These are phyloP conservation scores for Sarcodon aspratus DNA, from an alignment of 768 basidiomycete species.

Conservation along the genomic window DNA sequence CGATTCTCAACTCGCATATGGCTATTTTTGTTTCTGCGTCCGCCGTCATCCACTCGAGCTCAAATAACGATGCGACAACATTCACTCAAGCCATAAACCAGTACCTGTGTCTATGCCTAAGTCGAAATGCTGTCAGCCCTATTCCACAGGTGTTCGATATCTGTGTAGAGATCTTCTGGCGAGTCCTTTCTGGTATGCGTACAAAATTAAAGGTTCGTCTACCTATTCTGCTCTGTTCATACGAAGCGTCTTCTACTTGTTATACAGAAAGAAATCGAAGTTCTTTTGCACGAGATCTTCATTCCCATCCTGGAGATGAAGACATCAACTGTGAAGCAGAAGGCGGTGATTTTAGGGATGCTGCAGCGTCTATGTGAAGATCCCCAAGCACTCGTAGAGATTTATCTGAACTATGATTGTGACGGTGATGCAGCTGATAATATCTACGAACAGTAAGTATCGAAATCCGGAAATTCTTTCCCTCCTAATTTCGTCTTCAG, in stretches of 20 bases:
- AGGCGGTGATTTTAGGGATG: conserved; percentile 86
- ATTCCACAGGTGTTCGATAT: conserved; percentile 97
- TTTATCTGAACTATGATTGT: conserved; percentile 99
- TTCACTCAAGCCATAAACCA: conserved; percentile 94
- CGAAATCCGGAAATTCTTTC: neutral
- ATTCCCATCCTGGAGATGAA: conserved; percentile 97
- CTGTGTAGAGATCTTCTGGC: conserved; percentile 98
- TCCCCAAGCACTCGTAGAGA: conserved; percentile 93
- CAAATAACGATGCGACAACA: conserved; percentile 75
- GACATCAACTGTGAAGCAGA: conserved; percentile 91
- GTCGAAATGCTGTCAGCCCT: conserved; percentile 90
- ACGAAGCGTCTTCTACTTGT: conserved; percentile 5
- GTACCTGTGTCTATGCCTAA: conserved; percentile 87
- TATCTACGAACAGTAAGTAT: conserved; percentile 85
- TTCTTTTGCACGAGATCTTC: conserved; percentile 97
- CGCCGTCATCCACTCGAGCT: conserved; percentile 87
- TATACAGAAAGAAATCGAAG: conserved; percentile 93
- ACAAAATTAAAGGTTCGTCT: conserved; percentile 82
- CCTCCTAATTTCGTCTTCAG: conserved; percentile 23
- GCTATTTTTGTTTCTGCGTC: conserved; percentile 77
- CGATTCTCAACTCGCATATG: conserved; percentile 87
- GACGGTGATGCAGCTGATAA: conserved; percentile 92
- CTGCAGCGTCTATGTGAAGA: conserved; percentile 83
- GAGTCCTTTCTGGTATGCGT: conserved; percentile 86
- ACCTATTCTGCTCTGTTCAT: neutral